Conservation (phyloP, 2,329 filamentous ascomycete genomes). For the Dactylellina drechsleri region DNA sequence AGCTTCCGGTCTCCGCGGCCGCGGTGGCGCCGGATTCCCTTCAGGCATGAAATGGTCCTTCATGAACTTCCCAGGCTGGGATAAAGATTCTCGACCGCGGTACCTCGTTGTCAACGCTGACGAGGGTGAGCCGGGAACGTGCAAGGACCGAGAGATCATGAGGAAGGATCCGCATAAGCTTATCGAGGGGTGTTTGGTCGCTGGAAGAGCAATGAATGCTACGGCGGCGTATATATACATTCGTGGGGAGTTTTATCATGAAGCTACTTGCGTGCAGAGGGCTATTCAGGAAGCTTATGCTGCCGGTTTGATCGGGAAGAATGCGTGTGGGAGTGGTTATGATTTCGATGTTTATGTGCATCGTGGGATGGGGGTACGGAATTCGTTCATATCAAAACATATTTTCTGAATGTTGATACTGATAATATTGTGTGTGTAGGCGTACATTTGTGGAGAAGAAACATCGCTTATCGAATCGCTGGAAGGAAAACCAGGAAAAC, state of each 20-base stretch:
- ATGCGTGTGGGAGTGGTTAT: constrained; percentile 95
- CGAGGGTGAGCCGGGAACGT: constrained; percentile 97
- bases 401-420: background rate
- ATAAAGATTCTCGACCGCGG: constrained; percentile 93
- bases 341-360: constrained; percentile 98
- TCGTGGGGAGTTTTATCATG: constrained; percentile 96
- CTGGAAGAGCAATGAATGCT: constrained; percentile 98
- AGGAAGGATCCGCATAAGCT: constrained; percentile 99
- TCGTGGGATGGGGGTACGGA: constrained; percentile 83
- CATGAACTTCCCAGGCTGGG: constrained; percentile 99
- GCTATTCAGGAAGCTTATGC: constrained; percentile 98
- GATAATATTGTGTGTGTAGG: constrained; percentile 26
- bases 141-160: constrained; percentile 99
- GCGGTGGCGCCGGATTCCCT: constrained; percentile 97
- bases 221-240: constrained; percentile 99
- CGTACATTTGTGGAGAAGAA: constrained; percentile 98
- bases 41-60: constrained; percentile 99
- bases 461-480: constrained; percentile 97
- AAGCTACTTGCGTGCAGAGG: constrained; percentile 89
- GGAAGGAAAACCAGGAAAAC: constrained; percentile 98
- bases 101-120: constrained; percentile 99
- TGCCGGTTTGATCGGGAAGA: constrained; percentile 95
- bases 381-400: background rate
- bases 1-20: constrained; percentile 90
- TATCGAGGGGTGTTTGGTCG: constrained; percentile 93